phyloP scores from a whole-genome alignment of 306 rosid genomes.

The Quercus variabilis region DNA sequence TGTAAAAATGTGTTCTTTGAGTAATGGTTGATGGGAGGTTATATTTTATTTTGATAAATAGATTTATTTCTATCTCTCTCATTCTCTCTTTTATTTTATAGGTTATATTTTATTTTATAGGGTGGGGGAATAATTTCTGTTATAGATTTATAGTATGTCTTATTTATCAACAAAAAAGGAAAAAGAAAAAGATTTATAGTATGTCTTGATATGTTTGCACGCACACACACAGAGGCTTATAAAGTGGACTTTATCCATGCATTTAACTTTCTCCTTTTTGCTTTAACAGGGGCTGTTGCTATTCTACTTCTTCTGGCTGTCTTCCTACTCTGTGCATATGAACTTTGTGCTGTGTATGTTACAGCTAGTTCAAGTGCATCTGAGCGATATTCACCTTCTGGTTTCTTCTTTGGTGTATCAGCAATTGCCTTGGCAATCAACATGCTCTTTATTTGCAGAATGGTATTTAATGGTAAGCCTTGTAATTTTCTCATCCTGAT shows the following conservation, averaged over 20 bases:
- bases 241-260: neutral
- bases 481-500: conserved; percentile 14
- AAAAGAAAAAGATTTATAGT: neutral
- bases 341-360: conserved; percentile 98
- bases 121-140: neutral
- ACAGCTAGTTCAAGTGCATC: conserved; percentile 94
- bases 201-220: neutral
- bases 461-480: conserved; percentile 89
- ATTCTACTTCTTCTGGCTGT: conserved; percentile 94
- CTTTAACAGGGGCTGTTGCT: conserved; percentile 86
- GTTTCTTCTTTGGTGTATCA: conserved; percentile 99
- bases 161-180: too few species aligned
- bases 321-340: conserved; percentile 92
- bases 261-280: conserved; percentile 16
- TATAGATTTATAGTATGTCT: neutral
- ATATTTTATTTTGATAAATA: neutral
- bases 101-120: neutral
- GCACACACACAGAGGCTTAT: neutral
- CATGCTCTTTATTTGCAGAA: conserved; percentile 98
- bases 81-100: too few species aligned
- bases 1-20: neutral
- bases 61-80: neutral
- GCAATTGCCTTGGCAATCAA: conserved; percentile 99
- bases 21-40: neutral
- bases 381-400: conserved; percentile 97